phyloP scores from a whole-genome alignment of 1,139 yeast species.

The Suhomyces terraborum region DNA sequence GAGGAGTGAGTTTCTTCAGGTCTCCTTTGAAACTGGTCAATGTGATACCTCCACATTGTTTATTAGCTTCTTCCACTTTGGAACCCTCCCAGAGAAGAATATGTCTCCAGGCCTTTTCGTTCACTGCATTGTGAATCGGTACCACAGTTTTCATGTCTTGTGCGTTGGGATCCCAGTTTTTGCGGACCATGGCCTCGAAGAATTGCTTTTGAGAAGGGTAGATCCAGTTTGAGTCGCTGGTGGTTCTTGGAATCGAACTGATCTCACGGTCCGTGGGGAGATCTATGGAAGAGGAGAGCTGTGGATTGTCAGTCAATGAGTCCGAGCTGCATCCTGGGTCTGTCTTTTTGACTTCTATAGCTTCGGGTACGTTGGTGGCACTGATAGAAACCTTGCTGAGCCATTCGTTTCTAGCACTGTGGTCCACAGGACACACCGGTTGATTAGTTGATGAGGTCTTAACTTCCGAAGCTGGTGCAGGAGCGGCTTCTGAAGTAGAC shows the following conservation, averaged over 20 bases:
- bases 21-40: slow-evolving; percentile 89
- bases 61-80: slow-evolving; percentile 50
- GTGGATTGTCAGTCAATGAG: slow-evolving; percentile 7
- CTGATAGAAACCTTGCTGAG: slow-evolving; percentile 31
- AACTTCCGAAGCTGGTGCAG: neutral
- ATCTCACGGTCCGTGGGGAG: slow-evolving; percentile 72
- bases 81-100: slow-evolving; percentile 80
- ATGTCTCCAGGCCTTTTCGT: slow-evolving; percentile 90
- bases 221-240: slow-evolving; percentile 70
- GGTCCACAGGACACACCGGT: slow-evolving; percentile 32
- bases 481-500: neutral
- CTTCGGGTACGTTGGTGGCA: slow-evolving; percentile 34
- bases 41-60: slow-evolving; percentile 78
- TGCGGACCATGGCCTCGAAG: slow-evolving; percentile 89
- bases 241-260: slow-evolving; percentile 84
- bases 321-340: slow-evolving; percentile 41
- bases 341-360: slow-evolving; percentile 35
- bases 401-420: slow-evolving; percentile 26
- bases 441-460: slow-evolving; percentile 7
- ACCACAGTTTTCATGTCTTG: slow-evolving; percentile 87
- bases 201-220: slow-evolving; percentile 96
- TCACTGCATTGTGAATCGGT: slow-evolving; percentile 91
- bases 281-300: slow-evolving; percentile 24
- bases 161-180: slow-evolving; percentile 82
- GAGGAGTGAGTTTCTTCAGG: slow-evolving; percentile 78